Evolutionary conservation across 2,329 filamentous ascomycete species (phyloP).

Genomic region (Magnaporthiopsis incrustans): DNA sequence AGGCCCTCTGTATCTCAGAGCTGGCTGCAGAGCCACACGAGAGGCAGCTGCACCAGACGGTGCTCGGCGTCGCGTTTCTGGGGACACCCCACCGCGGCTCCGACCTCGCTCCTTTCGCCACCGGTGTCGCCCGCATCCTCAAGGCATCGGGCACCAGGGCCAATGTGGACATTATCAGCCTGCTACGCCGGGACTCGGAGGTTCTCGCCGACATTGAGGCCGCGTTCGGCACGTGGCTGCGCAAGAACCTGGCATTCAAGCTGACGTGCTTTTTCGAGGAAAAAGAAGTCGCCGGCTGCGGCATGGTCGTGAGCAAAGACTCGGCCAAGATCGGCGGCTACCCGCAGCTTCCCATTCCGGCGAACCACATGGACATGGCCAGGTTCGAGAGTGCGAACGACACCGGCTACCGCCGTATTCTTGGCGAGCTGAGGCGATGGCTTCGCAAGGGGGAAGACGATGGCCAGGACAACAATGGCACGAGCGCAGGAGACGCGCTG

Average conservation of each 20-base stretch:
- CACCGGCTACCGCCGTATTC: conserved; percentile 17
- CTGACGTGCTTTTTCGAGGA: neutral
- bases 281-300: conserved; percentile 8
- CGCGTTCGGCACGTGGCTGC: conserved; percentile 16
- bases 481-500: no score
- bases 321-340: conserved; percentile 23
- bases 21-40: conserved; percentile 19
- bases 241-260: no score
- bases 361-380: conserved; percentile 19
- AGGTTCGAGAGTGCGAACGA: conserved; percentile 16
- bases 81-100: conserved; percentile 29
- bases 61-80: conserved; percentile 26
- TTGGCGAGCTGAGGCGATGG: conserved; percentile 17
- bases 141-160: conserved; percentile 16
- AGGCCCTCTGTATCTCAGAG: conserved; percentile 25
- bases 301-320: conserved; percentile 16
- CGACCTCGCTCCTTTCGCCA: conserved; percentile 25
- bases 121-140: conserved; percentile 20
- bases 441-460: neutral
- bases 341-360: conserved; percentile 19
- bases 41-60: conserved; percentile 21
- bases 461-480: no score
- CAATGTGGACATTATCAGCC: conserved; percentile 16
- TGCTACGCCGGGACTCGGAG: conserved; percentile 20
- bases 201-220: conserved; percentile 21